Base-by-base conservation (phyloP, 2,329 filamentous ascomycete genomes). In the Septoria linicola region DNA sequence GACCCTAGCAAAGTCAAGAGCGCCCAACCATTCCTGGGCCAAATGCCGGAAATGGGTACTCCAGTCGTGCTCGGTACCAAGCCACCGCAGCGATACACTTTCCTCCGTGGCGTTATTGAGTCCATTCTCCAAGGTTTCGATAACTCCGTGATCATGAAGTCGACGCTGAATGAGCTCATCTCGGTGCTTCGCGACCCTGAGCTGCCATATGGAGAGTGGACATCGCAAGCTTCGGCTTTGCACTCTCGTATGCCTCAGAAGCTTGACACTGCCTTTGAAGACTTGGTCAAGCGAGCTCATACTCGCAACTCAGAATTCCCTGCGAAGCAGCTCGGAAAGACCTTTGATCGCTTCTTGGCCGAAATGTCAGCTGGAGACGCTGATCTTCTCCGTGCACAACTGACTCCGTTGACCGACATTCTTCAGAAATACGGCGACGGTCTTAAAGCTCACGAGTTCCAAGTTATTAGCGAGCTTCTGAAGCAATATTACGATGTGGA, bases 1-100 rank as follows among this genome's bases (percentile, higher is more conserved):
- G 93, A 99, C 70, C 93, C 93, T 3, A 89, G 87, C 62, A 89
- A 91, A 64, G 91, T 99, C 68, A 96, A 99, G 81, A 91, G 95
- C 66, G 93, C 93, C 0, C 87, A 95, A 73, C 88, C 90, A 37
- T 99, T 96, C 79, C 79, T 93, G 39, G 92, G 89, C 45, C 89
- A 95, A 69, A 83, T 99, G 21, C 92, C 93, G 48, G 83, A 88
- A 46, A 82, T 95, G 59, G 93, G 92, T 32, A 82, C 87, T 49
- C 91, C 93, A 27, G 87, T 93, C 59, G 81, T 97, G 34, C 81
- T 93, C 51, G 93, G 93, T 66, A 88, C 77, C 74, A 99, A 99
- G 80, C 87, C 93, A 19, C 84, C 91, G 17, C 93, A 99, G 77
- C 82, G 85, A 58, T 96, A 96, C 70, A 75, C 81, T 17, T 79